Base-by-base conservation (phyloP, 768 basidiomycete species). In the Leccinum subtestaceum region DNA sequence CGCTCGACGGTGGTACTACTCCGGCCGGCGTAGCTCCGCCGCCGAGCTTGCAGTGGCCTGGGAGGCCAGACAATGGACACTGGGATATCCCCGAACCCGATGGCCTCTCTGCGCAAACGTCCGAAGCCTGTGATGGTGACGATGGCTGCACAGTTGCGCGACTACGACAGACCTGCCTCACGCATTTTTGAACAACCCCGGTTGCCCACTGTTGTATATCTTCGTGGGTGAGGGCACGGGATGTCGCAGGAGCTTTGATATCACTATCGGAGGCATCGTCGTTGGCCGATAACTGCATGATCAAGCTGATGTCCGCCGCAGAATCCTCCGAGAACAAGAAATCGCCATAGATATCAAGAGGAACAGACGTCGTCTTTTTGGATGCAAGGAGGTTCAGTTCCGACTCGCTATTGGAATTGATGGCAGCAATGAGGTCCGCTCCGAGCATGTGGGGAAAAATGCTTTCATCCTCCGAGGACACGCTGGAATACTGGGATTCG, bases 81-180 rank as follows among this genome's bases (percentile, higher is more conserved):
- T 55, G 65, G 2, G 68, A 71, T 34, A 48, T 55, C 11, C 63
- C 65, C 1, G 57, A 57, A 15, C 67, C 57, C 4, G 53, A 63
- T n/a, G 68, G 68, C 40, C 60, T 71, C 58, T 70, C 68, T 19
- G 68, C 70, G 17, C 68, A 70, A 29, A 69, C 50, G 19, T 70
- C 68, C 50, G 68, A 70, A 3, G 47, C 62, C 21, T 70, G 69
- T 27, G 70, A 71, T 7, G 68, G 70, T 25, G 68, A 71, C 1
- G 11, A 55, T 47, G 65, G 69, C n/a, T 60, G 55, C 23, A 34
- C 49, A 0, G 32, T 25, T n/a, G 48, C 29, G 32, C 31, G 68
- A 32, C 43, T 55, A 23, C 51, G 62, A 29, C 58, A 61, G 48
- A 61, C 65, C 34, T 67, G 64, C 45, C 58, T 53, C 11, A 53